These are phyloP conservation scores for Metarhizium robertsii DNA, from an alignment of 2,329 filamentous ascomycete genomes.

Conservation along the genomic window DNA sequence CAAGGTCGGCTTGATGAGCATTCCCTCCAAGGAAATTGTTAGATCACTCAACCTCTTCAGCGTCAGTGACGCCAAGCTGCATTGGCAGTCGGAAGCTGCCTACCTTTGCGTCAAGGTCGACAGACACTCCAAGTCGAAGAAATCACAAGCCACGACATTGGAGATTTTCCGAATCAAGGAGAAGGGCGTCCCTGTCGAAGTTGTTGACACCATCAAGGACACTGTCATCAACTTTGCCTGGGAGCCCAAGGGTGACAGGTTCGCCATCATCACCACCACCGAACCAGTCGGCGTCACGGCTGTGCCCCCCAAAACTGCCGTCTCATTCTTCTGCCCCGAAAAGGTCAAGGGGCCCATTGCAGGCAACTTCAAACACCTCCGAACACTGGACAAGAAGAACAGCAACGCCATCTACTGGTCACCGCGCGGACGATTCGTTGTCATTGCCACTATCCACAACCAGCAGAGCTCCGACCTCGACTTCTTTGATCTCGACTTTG, in stretches of 20 bases:
- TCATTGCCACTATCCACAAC: constrained; percentile 87
- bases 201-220: constrained; percentile 95
- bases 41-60: constrained; percentile 96
- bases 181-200: constrained; percentile 96
- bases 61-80: constrained; percentile 92
- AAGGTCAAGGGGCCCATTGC: constrained; percentile 73
- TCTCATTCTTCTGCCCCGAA: constrained; percentile 94
- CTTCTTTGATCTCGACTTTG: constrained; percentile 96
- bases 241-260: constrained; percentile 96
- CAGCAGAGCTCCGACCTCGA: constrained; percentile 92
- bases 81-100: constrained; percentile 92
- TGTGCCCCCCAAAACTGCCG: constrained; percentile 85
- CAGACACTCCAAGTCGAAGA: constrained; percentile 97
- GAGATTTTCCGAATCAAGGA: constrained; percentile 97
- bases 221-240: constrained; percentile 99
- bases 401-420: constrained; percentile 99
- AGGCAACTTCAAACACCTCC: constrained; percentile 94
- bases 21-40: constrained; percentile 89
- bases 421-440: constrained; percentile 86
- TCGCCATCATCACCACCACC: constrained; percentile 91
- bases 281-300: constrained; percentile 71
- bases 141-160: constrained; percentile 90
- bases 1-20: constrained; percentile 92
- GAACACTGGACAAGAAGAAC: constrained; percentile 97
- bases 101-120: constrained; percentile 99